These are phyloP conservation scores for Carex myosuroides DNA, from an alignment of 176 grass and related monocot species.

Conservation along the genomic window DNA sequence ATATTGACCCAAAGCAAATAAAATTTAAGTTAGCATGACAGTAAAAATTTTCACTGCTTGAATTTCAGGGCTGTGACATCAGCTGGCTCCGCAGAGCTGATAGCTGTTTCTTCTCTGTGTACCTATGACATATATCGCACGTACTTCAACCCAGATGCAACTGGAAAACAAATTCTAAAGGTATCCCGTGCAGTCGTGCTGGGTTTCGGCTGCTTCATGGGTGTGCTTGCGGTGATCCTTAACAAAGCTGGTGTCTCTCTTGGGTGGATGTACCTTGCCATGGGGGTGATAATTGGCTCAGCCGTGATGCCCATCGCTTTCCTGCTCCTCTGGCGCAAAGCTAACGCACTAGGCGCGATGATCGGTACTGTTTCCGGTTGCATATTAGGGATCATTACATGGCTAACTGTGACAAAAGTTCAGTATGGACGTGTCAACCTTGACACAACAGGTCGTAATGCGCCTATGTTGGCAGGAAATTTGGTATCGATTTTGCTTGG, in stretches of 20 bases:
- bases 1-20: background rate
- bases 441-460: constrained; percentile 60
- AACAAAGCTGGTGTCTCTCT: constrained; percentile 62
- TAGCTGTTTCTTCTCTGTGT: constrained; percentile 65
- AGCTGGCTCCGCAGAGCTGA: constrained; percentile 54
- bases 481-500: constrained; percentile 57
- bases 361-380: constrained; percentile 39
- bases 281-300: constrained; percentile 66
- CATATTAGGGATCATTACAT: constrained; percentile 43
- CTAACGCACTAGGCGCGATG: constrained; percentile 57
- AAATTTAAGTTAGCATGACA: background rate
- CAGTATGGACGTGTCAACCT: constrained; percentile 58
- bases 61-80: constrained; percentile 66
- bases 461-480: constrained; percentile 69
- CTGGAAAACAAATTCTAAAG: constrained; percentile 59
- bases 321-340: constrained; percentile 63
- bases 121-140: constrained; percentile 72
- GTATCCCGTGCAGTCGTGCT: constrained; percentile 46
- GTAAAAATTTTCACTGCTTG: background rate
- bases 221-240: constrained; percentile 57
- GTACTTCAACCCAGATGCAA: constrained; percentile 60
- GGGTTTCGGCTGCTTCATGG: constrained; percentile 60
- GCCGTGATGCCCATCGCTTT: constrained; percentile 62
- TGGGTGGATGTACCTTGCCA: constrained; percentile 81
- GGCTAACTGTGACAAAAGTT: constrained; percentile 52